Evolutionary conservation across 768 basidiomycete species (phyloP), one percentile per base, ranked within the genome.

Genomic region (Leccinum ochraceum): DNA sequence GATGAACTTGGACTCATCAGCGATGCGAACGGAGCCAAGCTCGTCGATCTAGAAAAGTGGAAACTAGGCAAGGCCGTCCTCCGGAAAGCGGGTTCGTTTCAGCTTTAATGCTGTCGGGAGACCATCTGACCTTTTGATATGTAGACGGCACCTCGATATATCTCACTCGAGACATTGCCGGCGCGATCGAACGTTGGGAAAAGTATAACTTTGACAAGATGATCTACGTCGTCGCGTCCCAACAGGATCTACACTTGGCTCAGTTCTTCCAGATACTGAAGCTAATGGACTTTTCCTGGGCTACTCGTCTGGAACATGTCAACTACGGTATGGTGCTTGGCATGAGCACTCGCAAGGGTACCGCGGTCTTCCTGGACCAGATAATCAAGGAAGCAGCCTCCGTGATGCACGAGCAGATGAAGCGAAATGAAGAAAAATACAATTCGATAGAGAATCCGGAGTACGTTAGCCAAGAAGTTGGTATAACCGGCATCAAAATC

Each of bases 341-440:
- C 59, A 99, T 99, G 96, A 95, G 88, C 74, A 93, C 92, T 24
- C 85, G 92, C 34, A 93, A 88, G 75, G 95, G 95, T 37, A 98
- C 93, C 0, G 95, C 92, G 50, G 94, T 96, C 54, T 98, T 98
- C 83, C 78, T 99, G 32, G 87, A 97, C 67, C 86, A 98, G 74
- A 98, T 94, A 65, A 89, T 94, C 73, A 84, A 88, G 66, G 95
- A 97, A 69, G 94, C 95, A 0, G 83, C 86, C 5, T 81, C 83
- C 49, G 87, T 90, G 54, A 98, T 98, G 96, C 94, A 92, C 76
- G 94, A 95, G 60, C 93, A 95, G 76, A 99, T 99, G 96, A 81
- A 79, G 75, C 88, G 88, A 76, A 98, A 98, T 72, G 88, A 93
- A 76, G 94, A 87, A 56, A 99, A 98, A 76, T 98, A 95, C 69